phyloP scores from a whole-genome alignment of 2,329 filamentous ascomycete genomes.

The Escovopsis sp. region DNA sequence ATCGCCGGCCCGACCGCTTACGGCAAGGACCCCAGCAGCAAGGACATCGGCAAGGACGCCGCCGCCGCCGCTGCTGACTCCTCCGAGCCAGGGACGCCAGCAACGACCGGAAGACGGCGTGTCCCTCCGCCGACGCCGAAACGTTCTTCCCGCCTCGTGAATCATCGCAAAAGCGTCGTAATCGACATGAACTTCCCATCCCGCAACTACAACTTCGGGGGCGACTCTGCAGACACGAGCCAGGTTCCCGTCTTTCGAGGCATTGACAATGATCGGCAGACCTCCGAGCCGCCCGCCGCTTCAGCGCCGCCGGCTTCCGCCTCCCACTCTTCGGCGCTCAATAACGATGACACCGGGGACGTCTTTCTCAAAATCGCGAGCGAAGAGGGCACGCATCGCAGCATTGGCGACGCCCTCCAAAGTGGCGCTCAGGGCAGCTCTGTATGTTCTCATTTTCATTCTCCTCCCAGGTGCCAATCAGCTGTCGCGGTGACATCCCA shows the following conservation, averaged over 20 bases:
- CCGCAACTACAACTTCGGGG: constrained; percentile 28
- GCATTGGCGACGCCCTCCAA: constrained; percentile 17
- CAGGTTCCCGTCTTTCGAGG: constrained; percentile 35
- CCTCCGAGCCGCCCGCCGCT: neutral
- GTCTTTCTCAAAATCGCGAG: constrained; percentile 43
- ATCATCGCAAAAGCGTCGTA: constrained; percentile 35
- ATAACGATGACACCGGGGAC: constrained; percentile 40
- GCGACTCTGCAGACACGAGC: constrained; percentile 27
- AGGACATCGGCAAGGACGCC: constrained; percentile 10
- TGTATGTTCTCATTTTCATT: constrained; percentile 10
- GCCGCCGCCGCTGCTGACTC: constrained; percentile 10
- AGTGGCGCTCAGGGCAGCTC: constrained; percentile 20
- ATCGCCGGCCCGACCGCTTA: no score
- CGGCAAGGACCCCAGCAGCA: neutral
- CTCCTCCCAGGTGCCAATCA: neutral
- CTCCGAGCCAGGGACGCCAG: constrained; percentile 17
- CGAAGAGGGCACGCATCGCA: constrained; percentile 30
- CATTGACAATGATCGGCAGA: constrained; percentile 27
- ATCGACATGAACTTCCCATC: constrained; percentile 36
- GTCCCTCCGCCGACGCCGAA: constrained; percentile 27
- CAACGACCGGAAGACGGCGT: constrained; percentile 23
- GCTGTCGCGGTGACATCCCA: neutral
- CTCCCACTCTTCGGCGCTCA: constrained; percentile 15
- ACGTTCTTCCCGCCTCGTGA: constrained; percentile 40
- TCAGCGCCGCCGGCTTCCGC: constrained; percentile 17